Conservation (phyloP, 1,139 yeast genomes). For the Yamadazyma mexicana region DNA sequence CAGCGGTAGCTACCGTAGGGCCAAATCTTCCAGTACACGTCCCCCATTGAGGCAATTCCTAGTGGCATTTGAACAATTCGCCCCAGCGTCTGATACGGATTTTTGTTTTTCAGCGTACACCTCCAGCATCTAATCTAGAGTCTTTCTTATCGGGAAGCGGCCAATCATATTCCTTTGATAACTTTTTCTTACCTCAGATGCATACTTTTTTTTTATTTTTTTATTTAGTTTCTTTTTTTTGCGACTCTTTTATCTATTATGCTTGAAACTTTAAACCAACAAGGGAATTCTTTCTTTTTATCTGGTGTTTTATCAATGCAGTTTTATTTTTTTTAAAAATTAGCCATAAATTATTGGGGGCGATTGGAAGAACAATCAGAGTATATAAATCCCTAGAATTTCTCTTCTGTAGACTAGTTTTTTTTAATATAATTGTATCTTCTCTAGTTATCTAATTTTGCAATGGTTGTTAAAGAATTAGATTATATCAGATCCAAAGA, state of each 20-base stretch:
- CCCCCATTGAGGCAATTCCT: no score
- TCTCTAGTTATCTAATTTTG: background rate
- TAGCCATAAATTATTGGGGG: no score
- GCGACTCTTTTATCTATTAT: background rate
- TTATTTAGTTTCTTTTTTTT: slow-evolving; percentile 1
- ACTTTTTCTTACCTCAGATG: slow-evolving; percentile 2
- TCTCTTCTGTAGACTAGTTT: background rate
- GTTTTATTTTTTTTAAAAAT: background rate
- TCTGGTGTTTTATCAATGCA: background rate
- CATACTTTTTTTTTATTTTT: background rate
- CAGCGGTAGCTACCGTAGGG: no score
- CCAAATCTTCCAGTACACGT: no score
- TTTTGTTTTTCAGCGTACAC: no score
- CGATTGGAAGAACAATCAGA: no score
- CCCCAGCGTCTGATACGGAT: no score
- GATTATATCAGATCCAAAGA: slow-evolving; percentile 42
- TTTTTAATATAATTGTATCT: no score
- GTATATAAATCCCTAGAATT: slow-evolving; percentile 1
- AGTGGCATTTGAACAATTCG: no score
- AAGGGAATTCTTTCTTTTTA: slow-evolving; percentile 3
- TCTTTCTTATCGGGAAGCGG: background rate
- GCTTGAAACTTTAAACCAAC: slow-evolving; percentile 1
- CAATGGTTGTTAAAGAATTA: slow-evolving; percentile 47
- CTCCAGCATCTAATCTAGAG: background rate
- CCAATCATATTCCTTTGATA: slow-evolving; percentile 4